Percentiles rank a stretch among this genome's conserved stretches.
These are phyloP conservation scores for Camellia oleifera DNA, from an alignment of 179 eudicot genomes.

Conservation along the genomic window DNA sequence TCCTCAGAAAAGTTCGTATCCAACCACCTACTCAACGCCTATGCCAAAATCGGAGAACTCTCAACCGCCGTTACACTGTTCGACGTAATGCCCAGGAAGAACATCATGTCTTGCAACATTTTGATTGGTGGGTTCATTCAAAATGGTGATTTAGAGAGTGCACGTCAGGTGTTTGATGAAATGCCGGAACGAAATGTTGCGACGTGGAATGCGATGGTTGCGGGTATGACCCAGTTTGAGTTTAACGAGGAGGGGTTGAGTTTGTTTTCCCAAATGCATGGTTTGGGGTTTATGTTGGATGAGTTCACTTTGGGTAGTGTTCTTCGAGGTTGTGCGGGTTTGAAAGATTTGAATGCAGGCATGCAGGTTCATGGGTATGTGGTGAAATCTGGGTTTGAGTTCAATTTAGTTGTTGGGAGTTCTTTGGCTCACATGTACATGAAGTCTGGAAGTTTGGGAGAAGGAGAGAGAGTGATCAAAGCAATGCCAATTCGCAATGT, in stretches of 20 bases:
- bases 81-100: constrained; percentile 50
- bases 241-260: constrained; percentile 59
- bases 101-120: constrained; percentile 77
- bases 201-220: constrained; percentile 82
- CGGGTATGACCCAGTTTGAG: constrained; percentile 58
- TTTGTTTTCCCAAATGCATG: constrained; percentile 54
- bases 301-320: constrained; percentile 67
- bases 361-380: constrained; percentile 42
- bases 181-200: constrained; percentile 75
- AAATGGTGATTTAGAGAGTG: constrained; percentile 53
- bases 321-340: constrained; percentile 79
- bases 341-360: too few relatives aligned
- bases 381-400: constrained; percentile 51
- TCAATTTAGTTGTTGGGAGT: constrained; percentile 55
- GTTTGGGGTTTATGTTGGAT: constrained; percentile 60
- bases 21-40: constrained; percentile 68
- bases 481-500: constrained; percentile 51
- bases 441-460: constrained; percentile 64
- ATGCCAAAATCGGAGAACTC: constrained; percentile 53
- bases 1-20: constrained; percentile 49
- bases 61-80: constrained; percentile 42
- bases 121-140: constrained; percentile 61
- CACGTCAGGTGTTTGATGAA: constrained; percentile 56
- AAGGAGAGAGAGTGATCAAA: constrained; percentile 59
- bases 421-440: constrained; percentile 90